Conservation (phyloP, 805 yeast species). For the Metschnikowia gelsemii region DNA sequence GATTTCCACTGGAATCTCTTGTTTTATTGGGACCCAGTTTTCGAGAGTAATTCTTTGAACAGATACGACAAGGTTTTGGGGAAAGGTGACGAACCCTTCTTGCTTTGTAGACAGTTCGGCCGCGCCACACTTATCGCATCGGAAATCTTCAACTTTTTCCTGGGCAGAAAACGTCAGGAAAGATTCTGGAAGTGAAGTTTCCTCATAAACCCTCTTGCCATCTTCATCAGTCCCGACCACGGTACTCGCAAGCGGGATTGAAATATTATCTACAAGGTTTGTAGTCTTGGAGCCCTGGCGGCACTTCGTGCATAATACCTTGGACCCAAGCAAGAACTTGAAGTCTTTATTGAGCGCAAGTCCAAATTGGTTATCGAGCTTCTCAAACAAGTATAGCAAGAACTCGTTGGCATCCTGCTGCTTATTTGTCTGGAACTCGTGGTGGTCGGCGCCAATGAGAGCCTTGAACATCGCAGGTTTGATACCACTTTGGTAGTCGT, state of each 20-base stretch:
- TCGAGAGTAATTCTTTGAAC: conserved; percentile 79
- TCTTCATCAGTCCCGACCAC: conserved; percentile 38
- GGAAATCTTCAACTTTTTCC: conserved; percentile 59
- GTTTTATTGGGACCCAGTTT: conserved; percentile 87
- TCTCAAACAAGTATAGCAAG: conserved; percentile 62
- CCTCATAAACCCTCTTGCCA: conserved; percentile 47
- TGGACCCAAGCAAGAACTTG: conserved; percentile 63
- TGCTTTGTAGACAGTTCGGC: conserved; percentile 33
- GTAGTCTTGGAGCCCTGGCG: conserved; percentile 54
- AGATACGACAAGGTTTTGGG: conserved; percentile 66
- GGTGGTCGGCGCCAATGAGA: conserved; percentile 72
- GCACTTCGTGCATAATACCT: conserved; percentile 59
- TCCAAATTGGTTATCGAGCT: conserved; percentile 51
- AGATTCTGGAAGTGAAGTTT: conserved; percentile 50
- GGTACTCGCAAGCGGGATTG: conserved; percentile 56
- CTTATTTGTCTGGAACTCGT: conserved; percentile 78
- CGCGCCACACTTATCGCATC: conserved; percentile 55
- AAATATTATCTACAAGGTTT: conserved; percentile 61
- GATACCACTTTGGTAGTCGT: conserved; percentile 70
- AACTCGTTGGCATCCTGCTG: conserved; percentile 98
- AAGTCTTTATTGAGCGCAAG: conserved; percentile 54
- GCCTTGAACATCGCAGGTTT: conserved; percentile 75
- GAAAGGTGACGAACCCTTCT: conserved; percentile 59
- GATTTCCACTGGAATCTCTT: conserved; percentile 66
- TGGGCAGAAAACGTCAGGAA: conserved; percentile 44